phyloP scores from a whole-genome alignment of 2,329 filamentous ascomycete genomes.

The Ambrosiella xylebori region DNA sequence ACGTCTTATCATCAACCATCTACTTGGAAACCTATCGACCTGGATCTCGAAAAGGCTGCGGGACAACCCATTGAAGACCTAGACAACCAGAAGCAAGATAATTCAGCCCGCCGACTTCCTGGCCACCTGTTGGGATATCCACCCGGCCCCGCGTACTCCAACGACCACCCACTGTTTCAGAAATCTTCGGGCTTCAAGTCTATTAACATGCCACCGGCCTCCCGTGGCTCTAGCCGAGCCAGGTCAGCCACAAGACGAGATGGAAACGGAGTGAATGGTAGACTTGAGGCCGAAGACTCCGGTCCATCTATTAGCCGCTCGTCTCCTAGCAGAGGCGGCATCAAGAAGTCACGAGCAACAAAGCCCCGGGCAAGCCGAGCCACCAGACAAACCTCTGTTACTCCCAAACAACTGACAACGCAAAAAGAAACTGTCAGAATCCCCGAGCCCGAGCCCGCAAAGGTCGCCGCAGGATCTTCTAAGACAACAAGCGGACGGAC shows the following conservation, averaged over 20 bases:
- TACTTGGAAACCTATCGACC: neutral
- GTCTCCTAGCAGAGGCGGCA: neutral
- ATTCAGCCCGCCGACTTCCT: neutral
- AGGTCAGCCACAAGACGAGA: too few relatives aligned
- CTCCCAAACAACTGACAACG: too few relatives aligned
- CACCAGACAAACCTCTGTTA: neutral
- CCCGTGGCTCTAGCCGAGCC: too few relatives aligned
- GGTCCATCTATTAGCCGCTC: neutral
- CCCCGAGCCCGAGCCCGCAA: neutral
- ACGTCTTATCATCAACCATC: neutral
- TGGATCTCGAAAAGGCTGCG: neutral
- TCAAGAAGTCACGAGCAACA: neutral
- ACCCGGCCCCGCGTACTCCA: neutral
- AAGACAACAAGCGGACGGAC: too few relatives aligned
- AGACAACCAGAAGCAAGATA: neutral
- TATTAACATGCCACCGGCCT: too few relatives aligned
- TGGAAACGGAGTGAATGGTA: too few relatives aligned
- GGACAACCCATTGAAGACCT: neutral
- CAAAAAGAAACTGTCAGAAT: too few relatives aligned
- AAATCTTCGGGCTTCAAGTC: neutral
- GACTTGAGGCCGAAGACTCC: too few relatives aligned
- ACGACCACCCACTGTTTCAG: neutral
- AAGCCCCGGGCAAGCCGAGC: neutral
- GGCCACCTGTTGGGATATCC: too few relatives aligned
- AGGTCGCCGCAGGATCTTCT: too few relatives aligned